Evolutionary conservation across 2,329 filamentous ascomycete genomes (phyloP), one percentile per base, ranked within the genome.

Genomic region (Gliomastix tumulicola): DNA sequence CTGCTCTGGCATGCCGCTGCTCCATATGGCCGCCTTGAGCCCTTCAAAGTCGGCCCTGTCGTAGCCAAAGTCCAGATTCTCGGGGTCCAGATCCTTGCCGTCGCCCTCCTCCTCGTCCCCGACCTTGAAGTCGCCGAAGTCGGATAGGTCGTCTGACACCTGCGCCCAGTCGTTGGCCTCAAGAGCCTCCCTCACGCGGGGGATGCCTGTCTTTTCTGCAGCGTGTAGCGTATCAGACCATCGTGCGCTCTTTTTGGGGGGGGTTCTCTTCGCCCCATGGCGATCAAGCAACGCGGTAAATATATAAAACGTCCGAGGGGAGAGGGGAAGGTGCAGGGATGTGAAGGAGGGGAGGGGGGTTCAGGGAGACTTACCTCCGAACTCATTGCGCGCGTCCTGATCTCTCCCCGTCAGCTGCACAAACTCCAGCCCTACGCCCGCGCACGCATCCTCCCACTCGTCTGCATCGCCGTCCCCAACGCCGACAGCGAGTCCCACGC

Each of bases 101-200:
- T 56, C 50, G 3, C 55, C 51, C 8, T 44, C 47, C 10, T 50
- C 50, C 13, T 44, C 49, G 13, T 51, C 49, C 7, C 53, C 50
- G 9, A 49, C 42, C 39, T 63, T 58, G 6, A 53, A 51, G 16
- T 57, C 50, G 8, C 49, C 51, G 38, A 54, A 54, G 25, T 59
- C 55, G 5, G 50, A 54, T 13, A 44, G 52, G 7, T 33, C 45
- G 8, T 45, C 47, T 10, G 32, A 30, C 6, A 44, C 44, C 36
- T 60, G 56, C 3, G 62, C 66, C 80, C 80, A 84, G 54, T 82
- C 79, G 49, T 82, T 84, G 13, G 77, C 65, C 49, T 83, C 70
- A 12, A 84, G 55, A 0, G 79, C 79, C 49, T 84, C 78, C 8
- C 66, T 62, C 3, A 76, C 65, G 9, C 80, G 66, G 2, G 71